These are phyloP conservation scores for Arthrobotrys sphaeroides DNA, from an alignment of 2,329 filamentous ascomycete species.

Conservation along the genomic window DNA sequence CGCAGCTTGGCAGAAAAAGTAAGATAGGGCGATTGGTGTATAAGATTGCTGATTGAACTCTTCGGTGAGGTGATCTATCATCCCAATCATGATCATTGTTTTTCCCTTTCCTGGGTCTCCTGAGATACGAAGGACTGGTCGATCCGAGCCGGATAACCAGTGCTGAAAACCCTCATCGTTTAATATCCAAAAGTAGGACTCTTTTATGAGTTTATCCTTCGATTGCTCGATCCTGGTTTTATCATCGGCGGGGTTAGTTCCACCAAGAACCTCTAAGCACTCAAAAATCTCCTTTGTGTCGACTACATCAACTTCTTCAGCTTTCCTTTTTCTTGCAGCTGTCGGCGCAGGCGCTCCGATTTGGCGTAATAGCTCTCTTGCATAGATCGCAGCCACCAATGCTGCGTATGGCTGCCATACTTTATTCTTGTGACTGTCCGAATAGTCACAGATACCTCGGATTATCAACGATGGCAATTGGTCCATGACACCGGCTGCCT, in stretches of 20 bases:
- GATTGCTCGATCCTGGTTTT: conserved; percentile 10
- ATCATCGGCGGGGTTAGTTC: background rate
- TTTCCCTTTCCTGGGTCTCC: conserved; percentile 25
- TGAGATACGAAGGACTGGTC: background rate
- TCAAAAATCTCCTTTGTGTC: background rate
- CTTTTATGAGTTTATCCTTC: conserved; percentile 4
- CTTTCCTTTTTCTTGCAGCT: background rate
- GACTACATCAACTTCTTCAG: background rate
- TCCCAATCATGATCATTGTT: conserved; percentile 26
- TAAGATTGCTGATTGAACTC: background rate
- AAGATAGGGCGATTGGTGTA: background rate
- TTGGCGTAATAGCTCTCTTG: conserved; percentile 49
- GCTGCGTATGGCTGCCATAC: conserved; percentile 56
- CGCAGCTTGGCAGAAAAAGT: conserved; percentile 16
- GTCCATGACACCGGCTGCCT: conserved; percentile 53
- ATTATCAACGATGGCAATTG: conserved; percentile 61
- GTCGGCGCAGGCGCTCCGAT: background rate
- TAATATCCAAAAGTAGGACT: conserved; percentile 4
- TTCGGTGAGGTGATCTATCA: background rate
- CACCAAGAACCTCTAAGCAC: background rate
- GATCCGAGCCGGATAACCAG: background rate
- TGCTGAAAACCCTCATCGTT: background rate
- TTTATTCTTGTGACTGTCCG: conserved; percentile 62
- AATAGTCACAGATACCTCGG: conserved; percentile 63
- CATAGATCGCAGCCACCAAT: conserved; percentile 58